These are phyloP conservation scores for Pezizomycotina sp. DNA, from an alignment of 2,329 filamentous ascomycete species.

Conservation along the genomic window DNA sequence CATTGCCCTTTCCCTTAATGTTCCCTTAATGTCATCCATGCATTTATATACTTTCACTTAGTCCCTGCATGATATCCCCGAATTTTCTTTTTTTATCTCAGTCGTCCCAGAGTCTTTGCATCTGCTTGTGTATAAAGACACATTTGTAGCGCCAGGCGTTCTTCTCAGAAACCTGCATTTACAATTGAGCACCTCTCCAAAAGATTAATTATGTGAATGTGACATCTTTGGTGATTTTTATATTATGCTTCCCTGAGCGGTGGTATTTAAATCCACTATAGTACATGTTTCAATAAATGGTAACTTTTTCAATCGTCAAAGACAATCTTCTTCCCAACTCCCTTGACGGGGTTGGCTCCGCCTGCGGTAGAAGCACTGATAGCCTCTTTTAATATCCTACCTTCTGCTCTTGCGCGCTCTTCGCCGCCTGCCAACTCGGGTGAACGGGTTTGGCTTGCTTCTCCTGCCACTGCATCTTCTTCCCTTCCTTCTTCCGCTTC, in stretches of 20 bases:
- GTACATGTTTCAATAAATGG: too few relatives aligned
- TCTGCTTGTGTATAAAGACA: neutral
- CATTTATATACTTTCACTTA: constrained; percentile 1
- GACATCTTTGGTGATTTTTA: neutral
- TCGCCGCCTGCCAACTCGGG: constrained; percentile 44
- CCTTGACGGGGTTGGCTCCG: too few relatives aligned
- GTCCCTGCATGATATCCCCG: neutral
- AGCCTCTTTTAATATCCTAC: constrained; percentile 36
- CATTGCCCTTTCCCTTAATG: constrained; percentile 1
- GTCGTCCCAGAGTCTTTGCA: neutral
- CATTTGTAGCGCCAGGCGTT: neutral
- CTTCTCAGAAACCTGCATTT: neutral
- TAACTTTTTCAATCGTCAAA: constrained; percentile 22
- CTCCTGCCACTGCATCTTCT: constrained; percentile 33
- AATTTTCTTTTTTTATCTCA: neutral
- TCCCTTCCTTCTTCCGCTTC: constrained; percentile 35
- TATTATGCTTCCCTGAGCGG: neutral
- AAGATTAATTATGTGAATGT: neutral
- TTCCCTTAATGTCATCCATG: neutral
- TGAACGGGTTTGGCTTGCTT: constrained; percentile 41
- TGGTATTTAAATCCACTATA: neutral
- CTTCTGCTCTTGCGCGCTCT: constrained; percentile 42
- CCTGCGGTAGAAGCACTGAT: constrained; percentile 29
- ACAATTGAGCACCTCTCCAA: neutral
- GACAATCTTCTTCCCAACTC: constrained; percentile 24